Base-by-base conservation (phyloP, 768 basidiomycete species). In the Phylloporus sp. region DNA sequence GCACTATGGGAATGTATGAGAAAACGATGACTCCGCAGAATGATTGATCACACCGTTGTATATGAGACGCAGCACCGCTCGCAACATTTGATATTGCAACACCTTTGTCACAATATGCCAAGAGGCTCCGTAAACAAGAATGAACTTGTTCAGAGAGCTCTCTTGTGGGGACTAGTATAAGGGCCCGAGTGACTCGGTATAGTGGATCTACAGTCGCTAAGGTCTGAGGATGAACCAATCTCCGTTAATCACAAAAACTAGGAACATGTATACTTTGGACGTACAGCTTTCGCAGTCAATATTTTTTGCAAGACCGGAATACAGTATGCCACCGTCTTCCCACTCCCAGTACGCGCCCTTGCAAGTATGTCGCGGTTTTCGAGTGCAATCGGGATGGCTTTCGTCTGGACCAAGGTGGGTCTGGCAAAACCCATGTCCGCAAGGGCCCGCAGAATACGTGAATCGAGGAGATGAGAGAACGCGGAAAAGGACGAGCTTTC, bases 291-390 rank as follows among this genome's bases (percentile, higher is more conserved):
- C 3, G 81, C 79, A 55, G 76, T 81, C 48, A 97, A 63, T 22
- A 98, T 84, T 68, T 92, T 95, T 67, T 98, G 94, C 0, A 91
- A 75, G 23, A 95, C 72, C 0, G 97, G 97, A 10, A 98, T 78
- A 60, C 90, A 91, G 67, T 99, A 99, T 3, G 97, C 93, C 4
- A 89, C 91, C 0, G 97, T 99, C 74, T 99, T 99, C 23, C 97
- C 97, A 51, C 91, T 94, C 16, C 97, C 97, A 4, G 97, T 99
- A 28, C 91, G 81, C 3, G 97, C 95, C 40, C 91, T 81, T 18
- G 95, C 95, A 28, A 99, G 82, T 48, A 99, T 88, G 68, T 99
- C 97, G 29, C 78, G 76, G 57, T 86, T 84, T 68, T 93, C 88
- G 29, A 99, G 79, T 2, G 95, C 92, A 16, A 95, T 78, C 1